Evolutionary conservation across 306 rosid genomes (phyloP).

Genomic region (Begonia fuchsioides): DNA sequence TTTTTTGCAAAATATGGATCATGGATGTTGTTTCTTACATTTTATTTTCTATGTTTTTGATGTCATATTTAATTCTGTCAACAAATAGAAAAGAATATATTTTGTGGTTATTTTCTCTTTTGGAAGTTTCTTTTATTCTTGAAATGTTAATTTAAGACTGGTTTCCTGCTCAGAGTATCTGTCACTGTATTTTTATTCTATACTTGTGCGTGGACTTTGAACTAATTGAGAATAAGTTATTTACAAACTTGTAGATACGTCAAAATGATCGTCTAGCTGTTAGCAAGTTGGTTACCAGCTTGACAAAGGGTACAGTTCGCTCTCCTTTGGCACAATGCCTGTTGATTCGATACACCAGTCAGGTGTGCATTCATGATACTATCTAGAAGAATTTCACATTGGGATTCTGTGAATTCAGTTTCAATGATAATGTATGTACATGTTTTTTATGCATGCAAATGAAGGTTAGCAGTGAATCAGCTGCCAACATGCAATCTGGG

Average conservation of each 20-base stretch:
- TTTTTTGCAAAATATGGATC: too few species aligned
- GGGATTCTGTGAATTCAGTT: too few species aligned
- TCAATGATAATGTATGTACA: constrained; percentile 8
- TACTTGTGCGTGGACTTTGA: not conserved
- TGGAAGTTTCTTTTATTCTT: not conserved
- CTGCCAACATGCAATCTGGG: constrained; percentile 51
- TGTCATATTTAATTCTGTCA: too few species aligned
- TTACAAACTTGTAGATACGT: constrained; percentile 58
- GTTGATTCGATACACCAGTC: constrained; percentile 89
- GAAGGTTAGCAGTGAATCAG: constrained; percentile 86
- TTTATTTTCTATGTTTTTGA: constrained; percentile 6
- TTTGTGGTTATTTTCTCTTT: not conserved
- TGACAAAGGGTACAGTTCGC: constrained; percentile 85
- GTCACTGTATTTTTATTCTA: too few species aligned
- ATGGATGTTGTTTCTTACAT: constrained; percentile 1
- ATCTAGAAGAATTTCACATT: constrained; percentile 1
- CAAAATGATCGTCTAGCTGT: constrained; percentile 97
- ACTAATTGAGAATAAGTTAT: constrained; percentile 1
- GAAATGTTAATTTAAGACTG: too few species aligned
- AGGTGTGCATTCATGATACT: constrained; percentile 34
- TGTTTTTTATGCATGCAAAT: constrained; percentile 9
- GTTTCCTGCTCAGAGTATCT: too few species aligned
- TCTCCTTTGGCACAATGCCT: constrained; percentile 96
- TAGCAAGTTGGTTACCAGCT: constrained; percentile 96
- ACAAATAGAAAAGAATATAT: not conserved